Evolutionary conservation across 2,329 filamentous ascomycete species (phyloP).

Genomic region (Neonectria neomacrospora): DNA sequence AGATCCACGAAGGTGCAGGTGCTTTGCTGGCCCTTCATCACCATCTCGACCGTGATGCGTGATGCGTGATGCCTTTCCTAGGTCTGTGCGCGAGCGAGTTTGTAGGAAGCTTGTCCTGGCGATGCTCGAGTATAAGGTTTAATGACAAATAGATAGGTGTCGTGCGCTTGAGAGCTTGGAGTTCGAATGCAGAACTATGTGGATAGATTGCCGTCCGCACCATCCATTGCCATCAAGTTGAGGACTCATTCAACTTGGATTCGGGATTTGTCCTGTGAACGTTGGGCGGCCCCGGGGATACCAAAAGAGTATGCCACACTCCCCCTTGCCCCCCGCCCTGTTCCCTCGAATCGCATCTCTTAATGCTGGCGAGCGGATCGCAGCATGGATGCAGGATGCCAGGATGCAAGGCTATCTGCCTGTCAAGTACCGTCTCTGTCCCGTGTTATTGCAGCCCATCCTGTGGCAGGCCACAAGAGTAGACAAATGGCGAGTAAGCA

Average conservation of each 20-base stretch:
- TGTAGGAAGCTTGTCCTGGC: neutral
- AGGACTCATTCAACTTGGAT: neutral
- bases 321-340: slow-evolving; percentile 11
- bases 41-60: neutral
- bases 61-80: neutral
- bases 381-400: slow-evolving; percentile 14
- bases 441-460: neutral
- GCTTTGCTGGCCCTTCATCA: neutral
- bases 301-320: neutral
- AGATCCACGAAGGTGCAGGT: neutral
- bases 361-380: slow-evolving; percentile 36
- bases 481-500: slow-evolving; percentile 7
- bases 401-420: slow-evolving; percentile 19
- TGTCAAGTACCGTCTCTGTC: slow-evolving; percentile 6
- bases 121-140: neutral
- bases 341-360: slow-evolving; percentile 35
- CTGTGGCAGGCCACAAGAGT: neutral
- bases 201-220: neutral
- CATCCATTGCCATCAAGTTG: neutral
- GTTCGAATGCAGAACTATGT: neutral
- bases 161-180: neutral
- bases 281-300: neutral
- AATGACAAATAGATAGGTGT: neutral
- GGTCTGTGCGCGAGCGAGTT: neutral
- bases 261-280: neutral